Base-by-base conservation (phyloP, 2,329 filamentous ascomycete species). In the Aspergillus piperis region DNA sequence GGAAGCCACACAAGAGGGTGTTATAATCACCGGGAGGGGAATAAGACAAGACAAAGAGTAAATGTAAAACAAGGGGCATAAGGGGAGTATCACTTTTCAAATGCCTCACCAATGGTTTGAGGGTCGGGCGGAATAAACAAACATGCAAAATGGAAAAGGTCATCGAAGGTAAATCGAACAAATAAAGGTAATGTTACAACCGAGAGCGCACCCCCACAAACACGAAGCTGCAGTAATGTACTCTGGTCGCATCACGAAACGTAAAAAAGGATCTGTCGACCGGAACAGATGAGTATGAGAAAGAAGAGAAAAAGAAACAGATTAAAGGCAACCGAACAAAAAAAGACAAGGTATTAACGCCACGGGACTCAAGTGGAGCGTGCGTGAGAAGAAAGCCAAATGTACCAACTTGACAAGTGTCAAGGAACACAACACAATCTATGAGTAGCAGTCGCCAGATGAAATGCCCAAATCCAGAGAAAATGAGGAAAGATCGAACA, bases 391-490 rank as follows among this genome's bases (percentile, higher is more conserved):
- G 42, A 62, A 66, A 67, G 68, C 68, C 65, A 70, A 73, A 73
- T 68, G 68, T 73, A 67, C 68, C 68, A 67, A 73, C 66, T 67
- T 63, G 62, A 70, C 66, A 58, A 68, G 66, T 64, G 62, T 67
- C 63, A 65, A 70, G 67, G 65, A 62, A 68, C 71, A 68, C 68
- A 62, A 68, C 71, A 68, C 68, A 70, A 69, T 77, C 74, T 77
- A 77, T 76, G 65, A 70, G 69, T 70, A 71, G 69, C 68, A 71
- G 71, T 68, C 68, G 71, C 71, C 67, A 71, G 70, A 70, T 62
- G 66, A 72, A 75, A 74, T 75, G 78, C 76, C 70, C 62, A 65
- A 66, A 66, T 60, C 62, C 59, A 62, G 61, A 70, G 38, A 67
- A 59, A 30, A 55, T 56, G 62, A 66, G 62, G 64, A 72, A 68